These are phyloP conservation scores for Wolfiporia cocos DNA, from an alignment of 1,284 basidiomycete species.

Conservation along the genomic window DNA sequence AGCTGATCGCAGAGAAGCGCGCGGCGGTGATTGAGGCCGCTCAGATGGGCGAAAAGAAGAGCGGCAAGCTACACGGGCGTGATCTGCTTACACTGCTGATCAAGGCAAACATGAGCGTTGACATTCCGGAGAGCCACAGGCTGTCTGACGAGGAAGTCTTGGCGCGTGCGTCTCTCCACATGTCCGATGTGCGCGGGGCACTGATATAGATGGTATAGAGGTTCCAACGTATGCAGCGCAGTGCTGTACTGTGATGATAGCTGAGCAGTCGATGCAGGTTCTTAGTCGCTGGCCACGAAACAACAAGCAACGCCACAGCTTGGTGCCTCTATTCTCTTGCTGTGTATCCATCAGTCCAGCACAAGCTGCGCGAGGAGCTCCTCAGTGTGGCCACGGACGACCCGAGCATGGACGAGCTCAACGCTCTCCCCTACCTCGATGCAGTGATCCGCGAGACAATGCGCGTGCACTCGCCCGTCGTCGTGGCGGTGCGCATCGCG, in stretches of 20 bases:
- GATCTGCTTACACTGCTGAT: constrained; percentile 32
- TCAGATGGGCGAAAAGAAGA: constrained; percentile 12
- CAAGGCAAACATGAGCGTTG: constrained; percentile 41
- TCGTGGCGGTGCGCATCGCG: constrained; percentile 44
- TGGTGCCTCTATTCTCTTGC: constrained; percentile 67
- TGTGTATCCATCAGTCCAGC: constrained; percentile 48
- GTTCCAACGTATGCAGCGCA: constrained; percentile 11
- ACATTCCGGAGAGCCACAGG: constrained; percentile 35
- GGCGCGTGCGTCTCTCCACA: constrained; percentile 36
- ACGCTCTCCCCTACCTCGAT: constrained; percentile 55
- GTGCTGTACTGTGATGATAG: not conserved
- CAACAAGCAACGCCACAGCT: constrained; percentile 37
- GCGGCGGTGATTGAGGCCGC: constrained; percentile 16
- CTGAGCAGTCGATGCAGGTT: constrained; percentile 26
- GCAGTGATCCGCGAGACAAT: constrained; percentile 68
- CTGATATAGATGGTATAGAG: constrained; percentile 2
- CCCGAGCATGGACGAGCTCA: constrained; percentile 53
- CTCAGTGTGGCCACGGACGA: constrained; percentile 28
- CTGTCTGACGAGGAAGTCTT: constrained; percentile 50
- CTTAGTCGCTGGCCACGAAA: constrained; percentile 73
- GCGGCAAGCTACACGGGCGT: constrained; percentile 9
- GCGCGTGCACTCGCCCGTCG: constrained; percentile 62
- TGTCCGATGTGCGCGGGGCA: constrained; percentile 7
- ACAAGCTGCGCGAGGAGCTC: constrained; percentile 66
- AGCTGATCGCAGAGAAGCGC: constrained; percentile 37